phyloP scores from a whole-genome alignment of 495 filamentous ascomycete species.

The Staphylotrichum longicolle region DNA sequence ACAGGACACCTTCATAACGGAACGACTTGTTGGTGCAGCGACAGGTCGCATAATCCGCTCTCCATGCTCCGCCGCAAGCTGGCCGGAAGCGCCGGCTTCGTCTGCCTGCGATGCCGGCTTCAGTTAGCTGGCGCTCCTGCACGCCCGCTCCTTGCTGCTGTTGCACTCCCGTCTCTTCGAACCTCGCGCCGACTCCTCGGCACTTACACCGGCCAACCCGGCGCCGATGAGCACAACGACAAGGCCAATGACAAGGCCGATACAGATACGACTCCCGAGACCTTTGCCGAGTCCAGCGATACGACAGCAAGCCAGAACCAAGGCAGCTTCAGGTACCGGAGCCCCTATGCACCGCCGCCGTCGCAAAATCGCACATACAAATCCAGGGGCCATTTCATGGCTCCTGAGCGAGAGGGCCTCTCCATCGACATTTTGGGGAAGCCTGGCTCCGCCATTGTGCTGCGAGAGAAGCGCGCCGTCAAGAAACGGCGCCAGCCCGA shows the following conservation, averaged over 20 bases:
- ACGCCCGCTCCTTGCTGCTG: slow-evolving; percentile 14
- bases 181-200: not conserved
- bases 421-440: slow-evolving; percentile 28
- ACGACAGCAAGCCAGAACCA: not conserved
- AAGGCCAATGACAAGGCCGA: not conserved
- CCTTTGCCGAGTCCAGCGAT: not conserved
- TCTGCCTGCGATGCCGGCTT: slow-evolving; percentile 51
- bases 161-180: slow-evolving; percentile 5
- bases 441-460: slow-evolving; percentile 38
- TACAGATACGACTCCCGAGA: not conserved
- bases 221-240: not conserved
- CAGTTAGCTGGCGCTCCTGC: slow-evolving; percentile 32
- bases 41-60: not conserved
- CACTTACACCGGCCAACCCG: not conserved
- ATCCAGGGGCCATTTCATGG: slow-evolving; percentile 11
- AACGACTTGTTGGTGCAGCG: slow-evolving; percentile 6
- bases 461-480: slow-evolving; percentile 28
- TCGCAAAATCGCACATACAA: slow-evolving; percentile 8
- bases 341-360: not conserved
- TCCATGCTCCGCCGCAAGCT: slow-evolving; percentile 45
- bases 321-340: not conserved
- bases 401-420: slow-evolving; percentile 15
- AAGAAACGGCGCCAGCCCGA: not conserved
- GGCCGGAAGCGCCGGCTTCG: slow-evolving; percentile 37
- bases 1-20: not conserved